Evolutionary conservation across 2,329 filamentous ascomycete genomes (phyloP).

Genomic region (Thyridium curvatum): DNA sequence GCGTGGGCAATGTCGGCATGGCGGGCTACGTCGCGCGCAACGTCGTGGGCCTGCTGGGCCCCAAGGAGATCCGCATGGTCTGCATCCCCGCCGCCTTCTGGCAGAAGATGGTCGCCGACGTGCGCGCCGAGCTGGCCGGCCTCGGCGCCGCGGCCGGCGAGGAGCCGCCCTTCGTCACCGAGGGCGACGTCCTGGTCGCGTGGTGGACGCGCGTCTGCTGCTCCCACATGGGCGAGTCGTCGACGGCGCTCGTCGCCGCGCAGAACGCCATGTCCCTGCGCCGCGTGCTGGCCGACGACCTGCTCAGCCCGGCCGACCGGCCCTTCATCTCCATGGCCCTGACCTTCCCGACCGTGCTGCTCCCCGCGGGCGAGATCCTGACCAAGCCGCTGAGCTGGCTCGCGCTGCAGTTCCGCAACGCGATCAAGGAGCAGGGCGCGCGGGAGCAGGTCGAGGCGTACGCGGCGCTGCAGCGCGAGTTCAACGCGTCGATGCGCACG

Average conservation of each 20-base stretch:
- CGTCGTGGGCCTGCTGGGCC: slow-evolving; percentile 14
- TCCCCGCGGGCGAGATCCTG: slow-evolving; percentile 14
- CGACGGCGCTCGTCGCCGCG: slow-evolving; percentile 18
- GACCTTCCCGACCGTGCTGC: slow-evolving; percentile 15
- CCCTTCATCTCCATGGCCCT: slow-evolving; percentile 23
- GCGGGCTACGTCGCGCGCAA: slow-evolving; percentile 17
- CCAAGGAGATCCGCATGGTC: slow-evolving; percentile 24
- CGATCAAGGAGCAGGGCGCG: slow-evolving; percentile 23
- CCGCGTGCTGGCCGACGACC: slow-evolving; percentile 12
- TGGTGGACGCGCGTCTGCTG: slow-evolving; percentile 25
- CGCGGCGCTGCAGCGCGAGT: slow-evolving; percentile 15
- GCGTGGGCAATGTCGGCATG: slow-evolving; percentile 11
- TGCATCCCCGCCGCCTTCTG: slow-evolving; percentile 23
- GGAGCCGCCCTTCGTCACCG: slow-evolving; percentile 21
- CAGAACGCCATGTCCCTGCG: slow-evolving; percentile 25
- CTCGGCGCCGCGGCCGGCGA: slow-evolving; percentile 1
- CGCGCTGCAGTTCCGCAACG: slow-evolving; percentile 17
- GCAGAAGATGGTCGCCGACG: slow-evolving; percentile 16
- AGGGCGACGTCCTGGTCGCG: slow-evolving; percentile 29
- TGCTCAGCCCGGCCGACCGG: slow-evolving; percentile 11
- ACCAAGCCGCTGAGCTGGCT: slow-evolving; percentile 20
- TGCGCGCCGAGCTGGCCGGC: slow-evolving; percentile 10
- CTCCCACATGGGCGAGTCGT: slow-evolving; percentile 11
- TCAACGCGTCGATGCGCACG: slow-evolving; percentile 4
- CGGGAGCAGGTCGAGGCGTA: slow-evolving; percentile 27